Percentiles rank a stretch among this genome's conserved stretches.
Conservation (phyloP, 2,329 filamentous ascomycete species). For the Capronia epimyces region DNA sequence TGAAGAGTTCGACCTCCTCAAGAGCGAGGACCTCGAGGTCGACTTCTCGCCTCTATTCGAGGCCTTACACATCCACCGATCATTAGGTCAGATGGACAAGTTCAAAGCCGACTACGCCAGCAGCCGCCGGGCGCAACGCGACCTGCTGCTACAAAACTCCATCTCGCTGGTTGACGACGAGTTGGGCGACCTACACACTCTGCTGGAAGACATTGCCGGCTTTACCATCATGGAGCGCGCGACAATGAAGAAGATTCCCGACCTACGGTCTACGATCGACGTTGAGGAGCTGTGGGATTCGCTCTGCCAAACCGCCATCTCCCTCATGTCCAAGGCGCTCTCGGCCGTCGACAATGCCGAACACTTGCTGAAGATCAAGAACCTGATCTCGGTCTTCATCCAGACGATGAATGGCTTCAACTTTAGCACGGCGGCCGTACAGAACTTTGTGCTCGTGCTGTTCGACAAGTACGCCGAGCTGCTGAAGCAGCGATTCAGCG, state of each 20-base stretch:
- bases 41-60: slow-evolving; percentile 94
- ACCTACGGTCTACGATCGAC: slow-evolving; percentile 75
- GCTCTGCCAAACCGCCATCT: slow-evolving; percentile 84
- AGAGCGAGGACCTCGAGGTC: slow-evolving; percentile 91
- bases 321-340: slow-evolving; percentile 72
- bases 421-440: slow-evolving; percentile 75
- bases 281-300: slow-evolving; percentile 99
- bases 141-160: slow-evolving; percentile 64
- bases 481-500: slow-evolving; percentile 83
- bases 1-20: slow-evolving; percentile 90
- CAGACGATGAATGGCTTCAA: slow-evolving; percentile 98
- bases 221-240: slow-evolving; percentile 96
- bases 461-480: slow-evolving; percentile 93
- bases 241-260: slow-evolving; percentile 80
- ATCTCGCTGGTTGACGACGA: slow-evolving; percentile 77
- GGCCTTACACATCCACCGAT: slow-evolving; percentile 92
- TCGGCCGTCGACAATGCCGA: slow-evolving; percentile 81
- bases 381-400: slow-evolving; percentile 86
- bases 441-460: slow-evolving; percentile 76
- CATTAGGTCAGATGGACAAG: slow-evolving; percentile 83
- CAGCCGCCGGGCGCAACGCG: slow-evolving; percentile 84
- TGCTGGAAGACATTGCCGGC: slow-evolving; percentile 88
- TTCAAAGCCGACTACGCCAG: slow-evolving; percentile 89
- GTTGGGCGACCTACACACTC: slow-evolving; percentile 75
- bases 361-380: slow-evolving; percentile 87